A percentile compares a stretch with the other conserved stretches of the same genome.
Evolutionary conservation across 495 filamentous ascomycete genomes (phyloP).

Genomic region (Lindgomyces ingoldianus): DNA sequence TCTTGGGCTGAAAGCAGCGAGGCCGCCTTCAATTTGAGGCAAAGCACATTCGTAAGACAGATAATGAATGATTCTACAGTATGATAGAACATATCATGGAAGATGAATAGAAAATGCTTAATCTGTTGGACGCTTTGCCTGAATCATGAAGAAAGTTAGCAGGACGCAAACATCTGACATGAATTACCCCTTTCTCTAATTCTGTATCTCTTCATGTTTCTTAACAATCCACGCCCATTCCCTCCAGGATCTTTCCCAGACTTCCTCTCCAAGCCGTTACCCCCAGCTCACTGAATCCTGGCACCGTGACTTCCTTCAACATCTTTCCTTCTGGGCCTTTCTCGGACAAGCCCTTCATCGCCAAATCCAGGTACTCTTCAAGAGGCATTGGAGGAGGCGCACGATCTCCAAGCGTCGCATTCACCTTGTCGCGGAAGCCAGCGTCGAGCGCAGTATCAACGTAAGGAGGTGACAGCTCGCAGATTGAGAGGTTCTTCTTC

Average conservation of each 20-base stretch:
- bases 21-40: too few relatives aligned
- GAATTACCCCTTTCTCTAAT: too few relatives aligned
- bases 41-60: too few relatives aligned
- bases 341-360: not conserved
- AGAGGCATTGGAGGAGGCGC: not conserved
- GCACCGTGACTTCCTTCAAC: constrained; percentile 42
- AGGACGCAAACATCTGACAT: too few relatives aligned
- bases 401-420: constrained; percentile 15
- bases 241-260: constrained; percentile 38
- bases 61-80: too few relatives aligned
- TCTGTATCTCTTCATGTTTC: too few relatives aligned
- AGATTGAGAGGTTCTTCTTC: constrained; percentile 37
- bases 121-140: too few relatives aligned
- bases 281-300: constrained; percentile 41
- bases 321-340: constrained; percentile 34
- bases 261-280: constrained; percentile 41
- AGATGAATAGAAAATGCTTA: too few relatives aligned
- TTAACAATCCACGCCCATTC: too few relatives aligned
- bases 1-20: too few relatives aligned
- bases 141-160: too few relatives aligned
- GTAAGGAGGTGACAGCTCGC: constrained; percentile 47
- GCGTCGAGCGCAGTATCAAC: constrained; percentile 46
- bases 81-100: too few relatives aligned
- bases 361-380: not conserved
- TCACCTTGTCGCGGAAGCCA: constrained; percentile 32